Percentiles rank a stretch among this genome's conserved stretches.
These are phyloP conservation scores for Mortierella sp. DNA, from an alignment of 371 early-diverging fungal genomes.

Conservation along the genomic window DNA sequence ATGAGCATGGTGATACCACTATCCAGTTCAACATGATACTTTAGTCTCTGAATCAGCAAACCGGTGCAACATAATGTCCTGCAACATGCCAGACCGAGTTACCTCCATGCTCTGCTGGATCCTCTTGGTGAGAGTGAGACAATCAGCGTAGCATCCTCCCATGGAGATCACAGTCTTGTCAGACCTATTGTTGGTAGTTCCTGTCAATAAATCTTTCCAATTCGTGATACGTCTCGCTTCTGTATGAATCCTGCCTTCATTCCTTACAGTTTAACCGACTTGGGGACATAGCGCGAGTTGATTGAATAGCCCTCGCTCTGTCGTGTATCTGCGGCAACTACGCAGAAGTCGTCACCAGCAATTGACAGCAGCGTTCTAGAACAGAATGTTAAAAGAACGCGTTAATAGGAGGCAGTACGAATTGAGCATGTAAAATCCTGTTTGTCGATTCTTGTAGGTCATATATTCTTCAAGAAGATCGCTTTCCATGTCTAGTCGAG, in stretches of 20 bases:
- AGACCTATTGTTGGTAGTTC: slow-evolving; percentile 56
- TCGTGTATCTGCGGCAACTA: slow-evolving; percentile 98
- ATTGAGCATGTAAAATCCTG: too few relatives aligned
- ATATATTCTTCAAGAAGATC: too few relatives aligned
- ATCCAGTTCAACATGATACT: background rate
- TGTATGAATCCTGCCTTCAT: background rate
- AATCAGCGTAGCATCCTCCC: slow-evolving; percentile 97
- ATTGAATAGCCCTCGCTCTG: slow-evolving; percentile 97
- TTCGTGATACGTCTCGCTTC: background rate
- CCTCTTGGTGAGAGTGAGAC: slow-evolving; percentile 85
- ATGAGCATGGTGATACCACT: slow-evolving; percentile 94
- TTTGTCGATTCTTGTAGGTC: too few relatives aligned
- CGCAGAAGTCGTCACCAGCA: slow-evolving; percentile 94
- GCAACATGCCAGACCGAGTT: slow-evolving; percentile 3
- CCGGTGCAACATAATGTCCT: too few relatives aligned
- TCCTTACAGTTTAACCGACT: slow-evolving; percentile 85
- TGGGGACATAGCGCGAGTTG: slow-evolving; percentile 94
- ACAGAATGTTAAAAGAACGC: background rate
- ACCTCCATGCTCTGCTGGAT: slow-evolving; percentile 92
- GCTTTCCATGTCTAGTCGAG: too few relatives aligned
- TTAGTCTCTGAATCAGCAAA: too few relatives aligned
- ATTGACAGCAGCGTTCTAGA: slow-evolving; percentile 89
- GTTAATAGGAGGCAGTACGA: background rate
- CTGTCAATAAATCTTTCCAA: too few relatives aligned
- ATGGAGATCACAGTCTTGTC: slow-evolving; percentile 89